Conservation (phyloP, 805 yeast species). For the Nakazawaea ernobii region DNA sequence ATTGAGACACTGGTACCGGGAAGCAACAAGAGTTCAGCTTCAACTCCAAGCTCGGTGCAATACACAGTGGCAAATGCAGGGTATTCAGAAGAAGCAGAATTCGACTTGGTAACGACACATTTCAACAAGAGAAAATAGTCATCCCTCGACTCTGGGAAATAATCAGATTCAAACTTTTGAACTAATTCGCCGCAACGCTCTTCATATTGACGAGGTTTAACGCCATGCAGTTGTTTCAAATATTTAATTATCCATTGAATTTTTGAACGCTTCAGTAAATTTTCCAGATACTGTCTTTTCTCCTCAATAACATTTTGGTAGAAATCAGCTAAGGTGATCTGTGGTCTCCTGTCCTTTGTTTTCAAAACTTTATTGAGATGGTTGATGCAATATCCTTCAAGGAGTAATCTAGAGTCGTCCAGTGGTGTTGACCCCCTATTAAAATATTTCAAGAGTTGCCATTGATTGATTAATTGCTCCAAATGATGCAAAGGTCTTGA, state of each 20-base stretch:
- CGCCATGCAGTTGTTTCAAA: slow-evolving; percentile 4
- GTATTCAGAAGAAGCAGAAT: slow-evolving; percentile 18
- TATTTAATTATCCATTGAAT: slow-evolving; percentile 24
- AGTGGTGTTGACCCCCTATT: not conserved
- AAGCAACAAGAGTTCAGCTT: slow-evolving; percentile 33
- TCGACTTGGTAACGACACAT: slow-evolving; percentile 36
- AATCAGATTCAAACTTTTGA: slow-evolving; percentile 15
- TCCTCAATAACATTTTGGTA: slow-evolving; percentile 4
- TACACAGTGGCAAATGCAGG: slow-evolving; percentile 31
- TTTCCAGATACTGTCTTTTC: not conserved
- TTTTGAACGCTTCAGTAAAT: slow-evolving; percentile 21
- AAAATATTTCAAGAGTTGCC: slow-evolving; percentile 18
- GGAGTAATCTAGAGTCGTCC: not conserved
- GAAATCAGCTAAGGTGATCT: not conserved
- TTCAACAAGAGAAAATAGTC: slow-evolving; percentile 24
- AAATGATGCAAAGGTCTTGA: slow-evolving; percentile 20
- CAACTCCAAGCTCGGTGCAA: slow-evolving; percentile 41
- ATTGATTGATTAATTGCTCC: slow-evolving; percentile 23
- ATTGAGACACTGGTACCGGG: slow-evolving; percentile 20
- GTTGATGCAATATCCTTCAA: not conserved
- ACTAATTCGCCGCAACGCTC: slow-evolving; percentile 22
- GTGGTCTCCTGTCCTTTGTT: slow-evolving; percentile 4
- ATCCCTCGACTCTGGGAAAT: slow-evolving; percentile 11
- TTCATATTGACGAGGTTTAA: slow-evolving; percentile 13
- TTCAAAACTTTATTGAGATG: not conserved